Evolutionary conservation across 345 rosid genomes (phyloP).

Genomic region (Schrenkiella parvula): DNA sequence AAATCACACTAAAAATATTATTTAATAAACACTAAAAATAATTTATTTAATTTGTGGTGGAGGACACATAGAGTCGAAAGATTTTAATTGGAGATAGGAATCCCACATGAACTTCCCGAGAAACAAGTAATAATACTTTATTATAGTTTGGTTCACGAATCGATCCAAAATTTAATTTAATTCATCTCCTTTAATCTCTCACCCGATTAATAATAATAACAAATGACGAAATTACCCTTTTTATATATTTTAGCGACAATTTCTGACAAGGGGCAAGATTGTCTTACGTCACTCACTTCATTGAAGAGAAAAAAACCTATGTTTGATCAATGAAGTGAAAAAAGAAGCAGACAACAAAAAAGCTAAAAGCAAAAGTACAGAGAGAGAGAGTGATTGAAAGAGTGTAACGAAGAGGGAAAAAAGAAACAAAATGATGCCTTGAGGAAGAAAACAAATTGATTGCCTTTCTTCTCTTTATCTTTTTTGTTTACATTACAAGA

Average conservation of each 20-base stretch:
- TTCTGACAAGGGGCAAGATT: slow-evolving; percentile 36
- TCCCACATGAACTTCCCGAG: slow-evolving; percentile 39
- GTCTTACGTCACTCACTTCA: slow-evolving; percentile 36
- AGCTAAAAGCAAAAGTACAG: slow-evolving; percentile 34
- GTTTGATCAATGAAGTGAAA: slow-evolving; percentile 27
- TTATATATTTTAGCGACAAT: neutral
- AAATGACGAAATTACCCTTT: slow-evolving; percentile 22
- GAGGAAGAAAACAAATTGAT: slow-evolving; percentile 35
- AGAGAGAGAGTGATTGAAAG: slow-evolving; percentile 15
- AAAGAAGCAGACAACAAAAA: slow-evolving; percentile 34
- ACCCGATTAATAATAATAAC: neutral
- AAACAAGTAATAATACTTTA: slow-evolving; percentile 31
- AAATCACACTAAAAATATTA: neutral
- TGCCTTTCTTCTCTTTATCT: slow-evolving; percentile 8
- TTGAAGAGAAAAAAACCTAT: slow-evolving; percentile 31
- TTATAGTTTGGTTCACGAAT: slow-evolving; percentile 29
- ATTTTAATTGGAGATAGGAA: slow-evolving; percentile 29
- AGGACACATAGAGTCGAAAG: slow-evolving; percentile 12
- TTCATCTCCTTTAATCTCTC: neutral
- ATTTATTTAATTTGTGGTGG: neutral
- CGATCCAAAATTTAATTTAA: slow-evolving; percentile 20
- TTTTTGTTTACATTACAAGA: slow-evolving; percentile 32
- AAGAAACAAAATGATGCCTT: slow-evolving; percentile 40
- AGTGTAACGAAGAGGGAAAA: slow-evolving; percentile 9
- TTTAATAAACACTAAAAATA: neutral